Percentiles rank a stretch among this genome's conserved stretches.
phyloP scores from a whole-genome alignment of 352 stramenopile genomes.

The Synura sp. region DNA sequence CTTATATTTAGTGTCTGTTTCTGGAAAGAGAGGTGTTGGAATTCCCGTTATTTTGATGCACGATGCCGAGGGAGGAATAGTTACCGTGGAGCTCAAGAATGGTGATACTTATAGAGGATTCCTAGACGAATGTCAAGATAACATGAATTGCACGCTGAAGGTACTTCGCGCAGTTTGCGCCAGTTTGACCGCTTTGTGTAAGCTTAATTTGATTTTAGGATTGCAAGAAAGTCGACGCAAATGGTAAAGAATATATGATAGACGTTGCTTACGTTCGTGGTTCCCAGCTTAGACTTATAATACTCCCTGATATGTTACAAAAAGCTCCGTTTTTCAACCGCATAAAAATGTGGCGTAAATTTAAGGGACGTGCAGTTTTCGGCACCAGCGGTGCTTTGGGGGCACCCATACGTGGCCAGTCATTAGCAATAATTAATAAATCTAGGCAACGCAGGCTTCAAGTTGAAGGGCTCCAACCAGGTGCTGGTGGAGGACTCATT shows the following conservation, averaged over 20 bases:
- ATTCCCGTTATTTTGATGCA: slow-evolving; percentile 72
- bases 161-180: too few relatives aligned
- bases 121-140: slow-evolving; percentile 71
- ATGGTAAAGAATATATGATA: neutral
- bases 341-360: slow-evolving; percentile 22
- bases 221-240: neutral
- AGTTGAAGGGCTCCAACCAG: too few relatives aligned
- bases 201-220: too few relatives aligned
- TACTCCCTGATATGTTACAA: slow-evolving; percentile 90
- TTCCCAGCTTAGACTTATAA: slow-evolving; percentile 94
- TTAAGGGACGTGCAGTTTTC: neutral
- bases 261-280: slow-evolving; percentile 74
- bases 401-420: neutral
- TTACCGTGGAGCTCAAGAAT: slow-evolving; percentile 77
- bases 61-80: slow-evolving; percentile 70
- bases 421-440: neutral
- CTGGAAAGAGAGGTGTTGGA: too few relatives aligned
- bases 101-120: slow-evolving; percentile 72
- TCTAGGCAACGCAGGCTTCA: too few relatives aligned
- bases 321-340: slow-evolving; percentile 88
- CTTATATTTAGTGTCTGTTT: too few relatives aligned
- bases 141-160: slow-evolving; percentile 83
- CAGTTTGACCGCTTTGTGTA: too few relatives aligned
- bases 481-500: too few relatives aligned
- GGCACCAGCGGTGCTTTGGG: neutral